Evolutionary conservation across 148 eudicot species (phyloP).

Genomic region (Vaccinium macrocarpon): DNA sequence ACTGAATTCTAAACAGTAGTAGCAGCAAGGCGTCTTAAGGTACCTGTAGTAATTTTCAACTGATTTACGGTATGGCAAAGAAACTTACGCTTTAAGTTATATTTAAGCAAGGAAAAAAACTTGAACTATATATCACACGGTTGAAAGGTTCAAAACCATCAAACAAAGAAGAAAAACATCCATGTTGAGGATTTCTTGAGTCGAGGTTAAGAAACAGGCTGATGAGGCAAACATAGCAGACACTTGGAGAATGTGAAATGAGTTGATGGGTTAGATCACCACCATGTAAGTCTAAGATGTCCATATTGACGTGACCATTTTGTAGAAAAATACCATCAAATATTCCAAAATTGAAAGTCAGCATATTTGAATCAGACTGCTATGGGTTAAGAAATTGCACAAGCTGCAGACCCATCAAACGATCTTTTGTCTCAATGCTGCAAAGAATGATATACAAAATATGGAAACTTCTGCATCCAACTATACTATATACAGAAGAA

Average conservation of each 20-base stretch:
- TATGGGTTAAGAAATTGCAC: neutral
- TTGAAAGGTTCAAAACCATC: neutral
- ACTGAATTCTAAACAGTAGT: neutral
- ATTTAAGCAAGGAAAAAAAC: neutral
- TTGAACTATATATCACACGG: neutral
- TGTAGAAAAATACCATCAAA: neutral
- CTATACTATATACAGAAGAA: neutral
- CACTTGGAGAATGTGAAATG: neutral
- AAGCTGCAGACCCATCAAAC: neutral
- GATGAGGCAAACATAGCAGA: neutral
- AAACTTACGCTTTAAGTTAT: neutral
- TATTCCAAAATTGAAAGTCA: neutral
- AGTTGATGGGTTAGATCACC: neutral
- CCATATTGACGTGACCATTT: neutral
- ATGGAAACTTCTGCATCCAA: neutral
- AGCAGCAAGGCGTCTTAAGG: neutral
- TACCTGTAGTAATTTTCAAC: neutral
- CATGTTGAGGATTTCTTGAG: neutral
- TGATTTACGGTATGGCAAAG: neutral
- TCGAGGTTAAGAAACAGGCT: neutral
- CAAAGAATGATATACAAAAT: neutral
- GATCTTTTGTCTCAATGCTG: neutral
- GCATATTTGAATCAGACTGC: neutral
- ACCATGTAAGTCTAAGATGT: slow-evolving; percentile 1
- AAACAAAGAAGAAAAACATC: neutral